phyloP scores from a whole-genome alignment of 371 early-diverging fungal genomes.

The Mortierella sp. region DNA sequence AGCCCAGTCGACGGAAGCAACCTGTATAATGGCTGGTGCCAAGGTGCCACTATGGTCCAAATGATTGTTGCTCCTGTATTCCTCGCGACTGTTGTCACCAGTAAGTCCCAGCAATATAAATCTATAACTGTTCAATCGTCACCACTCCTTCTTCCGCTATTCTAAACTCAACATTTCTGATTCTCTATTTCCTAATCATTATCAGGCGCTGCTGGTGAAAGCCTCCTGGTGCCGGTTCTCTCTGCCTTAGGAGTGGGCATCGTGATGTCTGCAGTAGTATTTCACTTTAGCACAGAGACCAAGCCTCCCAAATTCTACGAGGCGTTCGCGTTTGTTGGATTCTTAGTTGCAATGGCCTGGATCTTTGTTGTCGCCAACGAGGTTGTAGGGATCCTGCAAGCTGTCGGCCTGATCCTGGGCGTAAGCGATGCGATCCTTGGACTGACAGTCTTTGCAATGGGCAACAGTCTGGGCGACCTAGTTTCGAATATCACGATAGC shows the following conservation, averaged over 20 bases:
- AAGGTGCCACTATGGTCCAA: slow-evolving; percentile 26
- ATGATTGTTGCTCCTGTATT: slow-evolving; percentile 42
- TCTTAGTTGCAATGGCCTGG: slow-evolving; percentile 82
- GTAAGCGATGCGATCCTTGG: slow-evolving; percentile 86
- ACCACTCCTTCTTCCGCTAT: no score
- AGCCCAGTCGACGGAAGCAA: slow-evolving; percentile 27
- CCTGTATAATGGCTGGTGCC: slow-evolving; percentile 37
- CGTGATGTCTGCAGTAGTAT: slow-evolving; percentile 11
- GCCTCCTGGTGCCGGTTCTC: not conserved
- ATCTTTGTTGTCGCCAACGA: slow-evolving; percentile 87
- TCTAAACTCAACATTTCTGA: not conserved
- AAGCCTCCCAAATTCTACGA: slow-evolving; percentile 33
- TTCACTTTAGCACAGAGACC: slow-evolving; percentile 25
- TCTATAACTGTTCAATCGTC: no score
- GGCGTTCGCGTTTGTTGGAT: slow-evolving; percentile 76
- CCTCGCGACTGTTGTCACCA: slow-evolving; percentile 25
- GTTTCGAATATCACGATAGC: slow-evolving; percentile 88
- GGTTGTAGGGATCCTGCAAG: slow-evolving; percentile 83
- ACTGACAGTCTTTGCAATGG: slow-evolving; percentile 85
- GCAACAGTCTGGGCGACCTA: slow-evolving; percentile 87
- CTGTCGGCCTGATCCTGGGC: slow-evolving; percentile 81
- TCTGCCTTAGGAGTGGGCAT: slow-evolving; percentile 22
- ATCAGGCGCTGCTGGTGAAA: slow-evolving; percentile 23
- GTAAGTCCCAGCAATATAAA: slow-evolving; percentile 12
- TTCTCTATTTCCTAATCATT: not conserved